phyloP scores from a whole-genome alignment of 139 green algal species.

The Chloropicon primus region DNA sequence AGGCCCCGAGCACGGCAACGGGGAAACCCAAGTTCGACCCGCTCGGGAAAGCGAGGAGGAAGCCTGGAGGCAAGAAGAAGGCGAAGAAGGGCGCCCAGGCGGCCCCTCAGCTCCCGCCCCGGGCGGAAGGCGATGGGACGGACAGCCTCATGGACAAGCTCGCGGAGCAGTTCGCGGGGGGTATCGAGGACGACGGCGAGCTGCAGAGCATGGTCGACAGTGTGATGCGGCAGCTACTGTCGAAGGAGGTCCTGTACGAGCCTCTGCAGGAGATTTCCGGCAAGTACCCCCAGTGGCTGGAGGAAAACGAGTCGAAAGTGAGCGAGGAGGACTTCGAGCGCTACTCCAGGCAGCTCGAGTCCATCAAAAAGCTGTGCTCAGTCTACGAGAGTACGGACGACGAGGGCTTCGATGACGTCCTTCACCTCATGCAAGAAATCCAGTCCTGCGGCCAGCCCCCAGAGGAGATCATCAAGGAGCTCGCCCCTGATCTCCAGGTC shows the following conservation, averaged over 20 bases:
- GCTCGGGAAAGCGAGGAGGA: neutral
- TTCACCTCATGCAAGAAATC: conserved; percentile 47
- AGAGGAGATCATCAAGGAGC: conserved; percentile 27
- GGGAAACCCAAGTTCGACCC: neutral
- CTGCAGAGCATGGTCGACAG: conserved; percentile 51
- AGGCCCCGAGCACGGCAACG: neutral
- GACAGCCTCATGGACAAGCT: neutral
- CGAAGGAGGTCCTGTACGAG: conserved; percentile 73
- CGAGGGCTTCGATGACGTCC: conserved; percentile 36
- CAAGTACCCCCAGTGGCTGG: conserved; percentile 67
- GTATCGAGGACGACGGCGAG: conserved; percentile 9
- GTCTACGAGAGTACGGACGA: conserved; percentile 42
- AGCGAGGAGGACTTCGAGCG: conserved; percentile 29
- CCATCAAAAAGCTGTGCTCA: conserved; percentile 45
- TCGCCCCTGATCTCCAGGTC: conserved; percentile 18
- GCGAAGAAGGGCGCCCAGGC: neutral
- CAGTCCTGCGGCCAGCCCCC: conserved; percentile 37
- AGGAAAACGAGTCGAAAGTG: conserved; percentile 12
- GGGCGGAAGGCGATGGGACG: neutral
- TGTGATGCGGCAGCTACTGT: conserved; percentile 73
- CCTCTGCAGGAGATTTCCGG: conserved; percentile 61
- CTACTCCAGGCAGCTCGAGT: conserved; percentile 47
- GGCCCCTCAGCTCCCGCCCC: neutral
- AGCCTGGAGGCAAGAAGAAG: neutral
- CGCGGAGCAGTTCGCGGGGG: neutral